Evolutionary conservation across 192 early-diverging fungal species (phyloP).

Genomic region (Chytriomyces confervae): DNA sequence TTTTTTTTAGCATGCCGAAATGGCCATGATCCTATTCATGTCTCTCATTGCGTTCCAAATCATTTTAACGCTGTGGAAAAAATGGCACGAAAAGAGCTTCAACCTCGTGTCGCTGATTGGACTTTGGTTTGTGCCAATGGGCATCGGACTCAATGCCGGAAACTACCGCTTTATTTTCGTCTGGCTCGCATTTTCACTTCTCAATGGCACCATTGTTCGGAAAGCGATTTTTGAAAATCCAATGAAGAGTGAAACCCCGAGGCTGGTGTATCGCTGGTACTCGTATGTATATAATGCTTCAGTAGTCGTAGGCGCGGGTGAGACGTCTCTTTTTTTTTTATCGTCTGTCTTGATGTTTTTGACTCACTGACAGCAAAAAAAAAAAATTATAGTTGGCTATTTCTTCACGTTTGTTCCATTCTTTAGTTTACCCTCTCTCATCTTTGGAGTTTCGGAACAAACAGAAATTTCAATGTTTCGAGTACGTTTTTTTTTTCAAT

Average conservation of each 20-base stretch:
- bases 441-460: slow-evolving; percentile 46
- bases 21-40: slow-evolving; percentile 56
- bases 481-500: slow-evolving; percentile 26
- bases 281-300: slow-evolving; percentile 46
- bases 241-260: slow-evolving; percentile 51
- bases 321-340: slow-evolving; percentile 37
- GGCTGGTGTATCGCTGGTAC: slow-evolving; percentile 59
- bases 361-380: slow-evolving; percentile 37
- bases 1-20: slow-evolving; percentile 48
- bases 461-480: slow-evolving; percentile 51
- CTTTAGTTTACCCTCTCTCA: slow-evolving; percentile 49
- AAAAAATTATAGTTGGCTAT: slow-evolving; percentile 42
- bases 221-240: slow-evolving; percentile 47
- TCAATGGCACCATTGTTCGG: slow-evolving; percentile 48
- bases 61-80: slow-evolving; percentile 55
- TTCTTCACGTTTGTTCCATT: slow-evolving; percentile 47
- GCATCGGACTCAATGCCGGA: slow-evolving; percentile 48
- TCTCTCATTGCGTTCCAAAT: slow-evolving; percentile 54
- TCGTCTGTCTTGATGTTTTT: slow-evolving; percentile 56
- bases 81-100: slow-evolving; percentile 47
- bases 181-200: slow-evolving; percentile 49
- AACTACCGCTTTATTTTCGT: slow-evolving; percentile 49
- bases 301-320: slow-evolving; percentile 47
- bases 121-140: slow-evolving; percentile 56
- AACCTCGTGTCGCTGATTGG: slow-evolving; percentile 48